phyloP scores from a whole-genome alignment of 2,329 filamentous ascomycete genomes.

The Neopestalotiopsis rosae region DNA sequence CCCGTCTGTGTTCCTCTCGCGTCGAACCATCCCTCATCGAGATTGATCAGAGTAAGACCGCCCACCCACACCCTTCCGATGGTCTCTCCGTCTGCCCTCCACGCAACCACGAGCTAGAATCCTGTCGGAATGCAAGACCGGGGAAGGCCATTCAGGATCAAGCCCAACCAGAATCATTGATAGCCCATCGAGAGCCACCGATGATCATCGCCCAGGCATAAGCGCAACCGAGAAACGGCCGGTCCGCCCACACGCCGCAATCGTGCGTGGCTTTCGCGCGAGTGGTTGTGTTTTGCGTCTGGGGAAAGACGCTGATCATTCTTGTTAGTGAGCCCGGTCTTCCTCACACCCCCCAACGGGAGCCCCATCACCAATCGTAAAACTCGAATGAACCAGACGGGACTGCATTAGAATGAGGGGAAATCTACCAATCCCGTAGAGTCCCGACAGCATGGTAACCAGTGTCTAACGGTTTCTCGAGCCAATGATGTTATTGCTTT shows the following conservation, averaged over 20 bases:
- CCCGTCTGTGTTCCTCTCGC: no score
- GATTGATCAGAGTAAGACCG: no score
- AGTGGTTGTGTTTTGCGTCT: neutral
- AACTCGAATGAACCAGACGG: neutral
- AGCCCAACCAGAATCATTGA: neutral
- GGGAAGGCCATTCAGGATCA: neutral
- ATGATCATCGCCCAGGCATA: conserved; percentile 10
- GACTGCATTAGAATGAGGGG: neutral
- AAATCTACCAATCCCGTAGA: neutral
- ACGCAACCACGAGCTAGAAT: neutral
- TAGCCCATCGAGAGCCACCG: neutral
- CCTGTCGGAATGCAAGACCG: neutral
- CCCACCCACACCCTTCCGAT: no score
- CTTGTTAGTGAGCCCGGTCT: neutral
- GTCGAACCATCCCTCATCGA: no score
- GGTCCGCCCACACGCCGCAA: neutral
- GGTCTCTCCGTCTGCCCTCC: neutral
- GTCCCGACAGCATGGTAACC: neutral
- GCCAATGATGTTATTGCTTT: neutral
- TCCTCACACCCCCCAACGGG: neutral
- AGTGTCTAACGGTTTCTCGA: neutral
- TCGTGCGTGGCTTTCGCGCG: no score
- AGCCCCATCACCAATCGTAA: neutral
- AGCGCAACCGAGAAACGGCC: conserved; percentile 15
- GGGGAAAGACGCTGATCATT: neutral